These are phyloP conservation scores for Auricularia auricula-judae DNA, from an alignment of 768 basidiomycete species.

Conservation along the genomic window DNA sequence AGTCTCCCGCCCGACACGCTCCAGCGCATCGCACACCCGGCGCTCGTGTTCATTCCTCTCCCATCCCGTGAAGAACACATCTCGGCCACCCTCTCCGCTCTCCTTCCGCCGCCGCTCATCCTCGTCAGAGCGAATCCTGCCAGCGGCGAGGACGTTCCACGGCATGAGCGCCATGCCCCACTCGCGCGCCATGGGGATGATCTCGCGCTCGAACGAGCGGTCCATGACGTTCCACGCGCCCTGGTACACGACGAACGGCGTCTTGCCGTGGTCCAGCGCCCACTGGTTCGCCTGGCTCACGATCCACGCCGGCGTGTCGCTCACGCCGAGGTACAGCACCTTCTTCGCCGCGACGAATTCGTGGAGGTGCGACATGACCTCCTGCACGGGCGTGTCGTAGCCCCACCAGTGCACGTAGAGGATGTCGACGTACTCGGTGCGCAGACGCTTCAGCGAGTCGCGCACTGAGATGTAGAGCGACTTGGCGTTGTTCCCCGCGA, in stretches of 20 bases:
- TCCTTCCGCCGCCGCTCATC: constrained; percentile 4
- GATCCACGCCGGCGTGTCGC: constrained; percentile 16
- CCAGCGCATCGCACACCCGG: constrained; percentile 31
- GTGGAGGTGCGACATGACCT: constrained; percentile 31
- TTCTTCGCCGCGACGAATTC: constrained; percentile 30
- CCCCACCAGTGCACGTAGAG: constrained; percentile 26
- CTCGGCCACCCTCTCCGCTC: constrained; percentile 29
- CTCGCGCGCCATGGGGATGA: constrained; percentile 12
- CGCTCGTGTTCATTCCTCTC: constrained; percentile 34
- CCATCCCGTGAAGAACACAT: constrained; percentile 24
- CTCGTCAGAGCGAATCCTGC: not conserved
- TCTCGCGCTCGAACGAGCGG: constrained; percentile 24
- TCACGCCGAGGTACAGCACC: constrained; percentile 26
- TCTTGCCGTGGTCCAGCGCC: constrained; percentile 18
- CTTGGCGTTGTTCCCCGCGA: constrained; percentile 21
- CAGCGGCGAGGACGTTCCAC: not conserved
- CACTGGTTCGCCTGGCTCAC: constrained; percentile 18
- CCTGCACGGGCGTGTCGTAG: constrained; percentile 24
- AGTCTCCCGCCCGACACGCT: constrained; percentile 39
- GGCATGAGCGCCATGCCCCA: not conserved
- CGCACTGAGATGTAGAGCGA: constrained; percentile 14
- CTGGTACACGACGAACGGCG: constrained; percentile 25
- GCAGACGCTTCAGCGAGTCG: constrained; percentile 15
- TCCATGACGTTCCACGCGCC: constrained; percentile 10
- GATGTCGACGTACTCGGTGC: constrained; percentile 20